Evolutionary conservation across 192 early-diverging fungal species (phyloP).

Genomic region (Gryganskiella cystojenkinii): DNA sequence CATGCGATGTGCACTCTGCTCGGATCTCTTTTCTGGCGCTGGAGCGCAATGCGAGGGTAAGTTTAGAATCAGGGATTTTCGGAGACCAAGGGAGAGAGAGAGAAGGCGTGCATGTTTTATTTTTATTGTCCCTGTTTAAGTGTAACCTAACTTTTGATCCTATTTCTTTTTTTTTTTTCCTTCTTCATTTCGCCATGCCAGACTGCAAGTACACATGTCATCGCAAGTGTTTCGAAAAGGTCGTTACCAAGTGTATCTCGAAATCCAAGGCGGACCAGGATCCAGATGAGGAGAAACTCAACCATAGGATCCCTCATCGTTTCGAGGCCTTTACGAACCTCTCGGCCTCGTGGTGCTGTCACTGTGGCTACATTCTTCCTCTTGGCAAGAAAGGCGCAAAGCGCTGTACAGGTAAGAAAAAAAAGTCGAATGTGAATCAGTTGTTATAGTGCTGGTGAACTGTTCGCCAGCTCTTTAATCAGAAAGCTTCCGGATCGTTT

Average conservation of each 20-base stretch:
- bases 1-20: slow-evolving; percentile 97
- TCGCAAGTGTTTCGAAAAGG: slow-evolving; percentile 85
- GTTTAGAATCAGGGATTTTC: neutral
- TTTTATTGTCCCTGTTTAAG: neutral
- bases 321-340: slow-evolving; percentile 88
- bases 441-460: too few relatives aligned
- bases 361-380: slow-evolving; percentile 97
- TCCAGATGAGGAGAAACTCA: slow-evolving; percentile 76
- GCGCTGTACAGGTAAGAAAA: slow-evolving; percentile 59
- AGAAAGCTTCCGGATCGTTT: too few relatives aligned
- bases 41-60: slow-evolving; percentile 94
- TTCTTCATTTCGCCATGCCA: slow-evolving; percentile 27
- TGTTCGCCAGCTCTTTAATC: too few relatives aligned
- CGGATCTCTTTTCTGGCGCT: slow-evolving; percentile 91
- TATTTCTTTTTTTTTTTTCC: neutral
- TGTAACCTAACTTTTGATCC: neutral
- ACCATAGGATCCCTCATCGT: slow-evolving; percentile 97
- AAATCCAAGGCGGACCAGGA: slow-evolving; percentile 71
- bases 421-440: too few relatives aligned
- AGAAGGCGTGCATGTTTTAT: neutral
- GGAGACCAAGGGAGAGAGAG: too few relatives aligned
- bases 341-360: slow-evolving; percentile 95
- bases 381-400: slow-evolving; percentile 75
- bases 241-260: slow-evolving; percentile 92
- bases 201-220: slow-evolving; percentile 96